Conservation (phyloP, 805 yeast species). For the Saturnispora zaruensis region DNA sequence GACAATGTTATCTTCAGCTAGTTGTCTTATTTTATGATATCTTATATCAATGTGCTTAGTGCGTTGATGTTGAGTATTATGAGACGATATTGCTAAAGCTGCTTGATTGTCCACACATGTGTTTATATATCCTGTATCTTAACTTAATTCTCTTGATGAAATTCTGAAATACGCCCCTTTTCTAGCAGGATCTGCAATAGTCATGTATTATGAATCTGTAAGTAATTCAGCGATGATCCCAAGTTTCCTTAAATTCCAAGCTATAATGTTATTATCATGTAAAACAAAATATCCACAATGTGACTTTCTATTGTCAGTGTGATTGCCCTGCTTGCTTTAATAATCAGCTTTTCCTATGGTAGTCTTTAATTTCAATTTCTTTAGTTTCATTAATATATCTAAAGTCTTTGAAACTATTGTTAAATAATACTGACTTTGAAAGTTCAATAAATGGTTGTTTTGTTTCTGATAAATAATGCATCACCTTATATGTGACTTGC, state of each 20-base stretch:
- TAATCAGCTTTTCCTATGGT: not conserved
- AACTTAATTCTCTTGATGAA: not conserved
- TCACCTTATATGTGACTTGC: not conserved
- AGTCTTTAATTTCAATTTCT: conserved; percentile 1
- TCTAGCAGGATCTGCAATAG: not conserved
- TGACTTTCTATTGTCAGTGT: not conserved
- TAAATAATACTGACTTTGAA: not conserved
- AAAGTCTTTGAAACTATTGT: conserved; percentile 5
- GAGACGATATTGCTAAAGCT: not conserved
- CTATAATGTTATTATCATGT: not conserved
- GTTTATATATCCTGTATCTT: not conserved
- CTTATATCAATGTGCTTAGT: conserved; percentile 7
- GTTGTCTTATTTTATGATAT: not conserved
- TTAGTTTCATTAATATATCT: conserved; percentile 3
- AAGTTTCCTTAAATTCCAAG: not conserved
- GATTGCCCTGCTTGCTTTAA: conserved; percentile 7
- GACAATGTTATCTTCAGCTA: not conserved
- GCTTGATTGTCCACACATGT: not conserved
- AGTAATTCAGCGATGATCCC: not conserved
- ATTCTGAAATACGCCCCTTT: not conserved
- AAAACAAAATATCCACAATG: conserved; percentile 6
- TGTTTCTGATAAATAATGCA: conserved; percentile 5
- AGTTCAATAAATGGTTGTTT: not conserved
- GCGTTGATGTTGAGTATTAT: conserved; percentile 1
- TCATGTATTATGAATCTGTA: not conserved